These are phyloP conservation scores for Ustilago curta DNA, from an alignment of 1,284 basidiomycete genomes.

Conservation along the genomic window DNA sequence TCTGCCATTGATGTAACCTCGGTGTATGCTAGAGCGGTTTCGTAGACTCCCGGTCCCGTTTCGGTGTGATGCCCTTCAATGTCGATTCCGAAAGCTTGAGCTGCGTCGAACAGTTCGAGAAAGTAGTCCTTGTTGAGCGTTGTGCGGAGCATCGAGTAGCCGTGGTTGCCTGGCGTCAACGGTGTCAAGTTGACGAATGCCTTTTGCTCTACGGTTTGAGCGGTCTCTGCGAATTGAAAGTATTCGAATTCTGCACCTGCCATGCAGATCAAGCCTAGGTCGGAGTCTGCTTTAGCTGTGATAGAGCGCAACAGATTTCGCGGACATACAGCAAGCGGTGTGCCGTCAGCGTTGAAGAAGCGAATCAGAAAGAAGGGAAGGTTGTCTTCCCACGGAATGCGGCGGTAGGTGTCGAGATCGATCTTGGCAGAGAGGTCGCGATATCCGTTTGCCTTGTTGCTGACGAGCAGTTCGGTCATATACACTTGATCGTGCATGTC, in stretches of 20 bases:
- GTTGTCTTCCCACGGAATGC: conserved; percentile 91
- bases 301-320: conserved; percentile 80
- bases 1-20: conserved; percentile 88
- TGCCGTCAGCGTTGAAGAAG: conserved; percentile 78
- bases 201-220: conserved; percentile 81
- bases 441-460: conserved; percentile 90
- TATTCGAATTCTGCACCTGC: conserved; percentile 95
- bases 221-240: conserved; percentile 91
- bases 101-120: conserved; percentile 84
- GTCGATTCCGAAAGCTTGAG: conserved; percentile 79
- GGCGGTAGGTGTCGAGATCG: conserved; percentile 82
- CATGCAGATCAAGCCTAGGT: conserved; percentile 69
- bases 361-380: conserved; percentile 92
- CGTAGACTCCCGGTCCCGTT: conserved; percentile 85
- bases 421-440: conserved; percentile 85
- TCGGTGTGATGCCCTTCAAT: conserved; percentile 97
- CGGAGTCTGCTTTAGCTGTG: conserved; percentile 70
- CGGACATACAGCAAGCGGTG: conserved; percentile 82
- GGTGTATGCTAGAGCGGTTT: conserved; percentile 93
- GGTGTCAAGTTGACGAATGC: conserved; percentile 80
- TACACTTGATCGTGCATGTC: conserved; percentile 71
- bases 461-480: conserved; percentile 84
- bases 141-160: conserved; percentile 67
- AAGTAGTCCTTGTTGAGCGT: conserved; percentile 87
- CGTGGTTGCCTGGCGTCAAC: conserved; percentile 82